These are phyloP conservation scores for Eucalyptus marginata DNA, from an alignment of 345 rosid genomes.

Conservation along the genomic window DNA sequence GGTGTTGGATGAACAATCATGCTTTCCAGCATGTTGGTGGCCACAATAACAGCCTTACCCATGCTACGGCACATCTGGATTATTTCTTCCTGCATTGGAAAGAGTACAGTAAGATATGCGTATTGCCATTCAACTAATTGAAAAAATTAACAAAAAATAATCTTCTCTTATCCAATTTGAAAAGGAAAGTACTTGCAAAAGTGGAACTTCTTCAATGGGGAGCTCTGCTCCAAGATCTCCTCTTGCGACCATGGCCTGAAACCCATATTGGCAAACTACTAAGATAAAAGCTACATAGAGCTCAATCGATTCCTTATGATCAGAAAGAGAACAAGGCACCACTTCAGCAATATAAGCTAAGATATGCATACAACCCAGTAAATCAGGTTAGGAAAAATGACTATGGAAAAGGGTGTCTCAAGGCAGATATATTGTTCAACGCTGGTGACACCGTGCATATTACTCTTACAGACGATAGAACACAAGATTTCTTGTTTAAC, in stretches of 20 bases:
- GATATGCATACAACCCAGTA: not conserved
- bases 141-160: not conserved
- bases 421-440: not conserved
- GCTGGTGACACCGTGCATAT: not conserved
- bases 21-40: conserved; percentile 99
- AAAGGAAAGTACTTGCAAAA: conserved; percentile 64
- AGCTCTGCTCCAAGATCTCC: conserved; percentile 99
- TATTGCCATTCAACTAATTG: not conserved
- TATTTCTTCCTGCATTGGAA: conserved; percentile 61
- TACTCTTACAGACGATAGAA: not conserved
- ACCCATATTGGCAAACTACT: not conserved
- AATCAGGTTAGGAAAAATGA: not conserved
- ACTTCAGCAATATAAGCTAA: not conserved
- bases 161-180: not conserved
- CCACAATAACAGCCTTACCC: conserved; percentile 99
- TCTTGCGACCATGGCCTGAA: conserved; percentile 99
- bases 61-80: conserved; percentile 92
- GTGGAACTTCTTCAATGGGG: conserved; percentile 98
- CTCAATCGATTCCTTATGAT: not conserved
- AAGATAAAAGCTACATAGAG: not conserved
- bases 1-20: conserved; percentile 99
- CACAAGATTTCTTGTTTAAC: not conserved
- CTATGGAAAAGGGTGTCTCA: not conserved
- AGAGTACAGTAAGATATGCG: not conserved
- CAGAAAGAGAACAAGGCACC: not conserved